Evolutionary conservation across 495 filamentous ascomycete genomes (phyloP), one percentile per base, ranked within the genome.

Genomic region (Talaromyces trachyspermus): DNA sequence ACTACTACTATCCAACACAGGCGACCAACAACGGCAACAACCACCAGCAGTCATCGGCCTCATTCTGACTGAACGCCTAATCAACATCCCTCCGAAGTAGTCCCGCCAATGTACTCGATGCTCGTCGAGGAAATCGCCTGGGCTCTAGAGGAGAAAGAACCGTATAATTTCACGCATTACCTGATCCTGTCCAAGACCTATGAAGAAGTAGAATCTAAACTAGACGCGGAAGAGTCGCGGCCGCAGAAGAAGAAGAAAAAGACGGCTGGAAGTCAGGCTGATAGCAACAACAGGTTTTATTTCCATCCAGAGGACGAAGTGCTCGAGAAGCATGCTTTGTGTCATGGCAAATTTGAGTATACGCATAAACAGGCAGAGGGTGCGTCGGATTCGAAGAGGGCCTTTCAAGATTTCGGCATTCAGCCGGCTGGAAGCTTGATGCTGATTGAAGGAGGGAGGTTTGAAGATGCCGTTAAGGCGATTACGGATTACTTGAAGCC

Each of bases 271-370:
- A 49, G 57, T 37, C 53, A 46, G 53, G 70, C 70, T 48, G 73
- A 74, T 30, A 63, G 64, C 29, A 22, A 37, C 2, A 44, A 19
- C 37, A 61, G 65, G 12, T 90, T 89, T 68, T 95, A 88, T 64
- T 99, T 97, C 71, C 94, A 99, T 62, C 88, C 92, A 2, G 94
- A 99, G 65, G 94, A 99, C 59, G 92, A 99, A 71, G 78, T 90
- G 46, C 62, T 96, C 50, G 79, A 91, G 55, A 76, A 77, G 50
- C 74, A 88, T 65, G 84, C 86, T 10, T 45, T 77, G 24, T 85
- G 75, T 46, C 67, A 68, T 33, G 85, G 80, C 9, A 74, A 72
- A 25, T 88, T 83, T 57, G 79, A 83, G 18, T 96, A 88, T 59
- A 80, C 79, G 11, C 91, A 86, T 62, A 78, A 89, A 59, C 69